Evolutionary conservation across 345 rosid species (phyloP).

Genomic region (Excoecaria agallocha): DNA sequence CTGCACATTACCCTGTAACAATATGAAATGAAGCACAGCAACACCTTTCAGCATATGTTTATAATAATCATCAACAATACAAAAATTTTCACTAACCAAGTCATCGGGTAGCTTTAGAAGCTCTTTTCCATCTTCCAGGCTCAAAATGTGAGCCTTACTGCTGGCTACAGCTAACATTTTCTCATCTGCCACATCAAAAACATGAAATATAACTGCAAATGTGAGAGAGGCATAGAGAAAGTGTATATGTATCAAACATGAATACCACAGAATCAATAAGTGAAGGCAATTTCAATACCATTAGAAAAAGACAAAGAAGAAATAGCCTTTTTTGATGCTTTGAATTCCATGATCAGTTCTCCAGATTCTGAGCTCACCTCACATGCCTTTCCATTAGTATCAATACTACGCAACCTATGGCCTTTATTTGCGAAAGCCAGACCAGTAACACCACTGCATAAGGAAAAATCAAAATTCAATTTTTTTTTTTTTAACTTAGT

Average conservation of each 20-base stretch:
- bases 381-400: constrained; percentile 33
- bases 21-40: constrained; percentile 8
- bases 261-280: not conserved
- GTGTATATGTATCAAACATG: constrained; percentile 1
- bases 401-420: constrained; percentile 30
- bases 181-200: constrained; percentile 28
- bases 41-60: constrained; percentile 9
- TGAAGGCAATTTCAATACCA: constrained; percentile 26
- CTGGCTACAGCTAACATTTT: constrained; percentile 33
- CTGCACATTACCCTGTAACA: constrained; percentile 35
- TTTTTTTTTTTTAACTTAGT: not conserved
- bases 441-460: constrained; percentile 40
- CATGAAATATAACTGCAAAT: not conserved
- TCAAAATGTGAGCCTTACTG: constrained; percentile 23
- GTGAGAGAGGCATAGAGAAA: not conserved
- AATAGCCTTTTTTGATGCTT: constrained; percentile 35
- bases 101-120: constrained; percentile 37
- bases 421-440: constrained; percentile 40
- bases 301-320: constrained; percentile 34
- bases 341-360: constrained; percentile 32
- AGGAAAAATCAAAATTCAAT: not conserved
- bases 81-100: constrained; percentile 27
- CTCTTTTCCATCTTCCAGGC: constrained; percentile 41
- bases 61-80: constrained; percentile 2
- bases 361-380: constrained; percentile 39